phyloP scores from a whole-genome alignment of 1,139 yeast species.

The Meyerozyma athensensis region DNA sequence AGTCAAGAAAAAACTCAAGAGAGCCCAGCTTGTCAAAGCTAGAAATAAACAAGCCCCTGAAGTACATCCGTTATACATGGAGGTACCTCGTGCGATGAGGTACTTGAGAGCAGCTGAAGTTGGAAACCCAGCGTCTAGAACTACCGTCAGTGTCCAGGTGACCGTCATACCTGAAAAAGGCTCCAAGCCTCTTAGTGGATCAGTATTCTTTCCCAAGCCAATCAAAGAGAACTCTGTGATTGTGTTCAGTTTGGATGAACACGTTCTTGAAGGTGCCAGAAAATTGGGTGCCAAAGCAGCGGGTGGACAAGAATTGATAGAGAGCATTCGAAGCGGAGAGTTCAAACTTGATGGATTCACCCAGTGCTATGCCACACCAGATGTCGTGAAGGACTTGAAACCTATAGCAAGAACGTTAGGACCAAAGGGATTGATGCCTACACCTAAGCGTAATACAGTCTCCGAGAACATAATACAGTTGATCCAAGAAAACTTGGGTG shows the following conservation, averaged over 20 bases:
- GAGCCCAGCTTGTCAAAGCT: slow-evolving; percentile 30
- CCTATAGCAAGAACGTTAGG: slow-evolving; percentile 76
- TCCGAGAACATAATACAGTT: slow-evolving; percentile 54
- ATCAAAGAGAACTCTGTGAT: slow-evolving; percentile 60
- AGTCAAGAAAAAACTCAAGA: slow-evolving; percentile 21
- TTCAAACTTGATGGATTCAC: slow-evolving; percentile 56
- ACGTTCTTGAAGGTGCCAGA: slow-evolving; percentile 48
- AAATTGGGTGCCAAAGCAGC: slow-evolving; percentile 55
- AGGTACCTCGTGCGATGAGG: slow-evolving; percentile 66
- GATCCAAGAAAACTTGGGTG: slow-evolving; percentile 56
- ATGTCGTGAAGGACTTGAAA: slow-evolving; percentile 57
- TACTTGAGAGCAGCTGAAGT: slow-evolving; percentile 87
- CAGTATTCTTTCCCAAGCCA: slow-evolving; percentile 73
- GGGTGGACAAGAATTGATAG: slow-evolving; percentile 73
- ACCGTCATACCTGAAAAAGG: slow-evolving; percentile 77
- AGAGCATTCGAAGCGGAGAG: slow-evolving; percentile 53
- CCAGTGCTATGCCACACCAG: slow-evolving; percentile 83
- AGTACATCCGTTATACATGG: slow-evolving; percentile 62
- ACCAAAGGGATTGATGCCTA: slow-evolving; percentile 88
- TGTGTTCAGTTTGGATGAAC: slow-evolving; percentile 61
- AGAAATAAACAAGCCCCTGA: slow-evolving; percentile 45
- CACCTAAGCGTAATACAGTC: slow-evolving; percentile 82
- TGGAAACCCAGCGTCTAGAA: slow-evolving; percentile 66
- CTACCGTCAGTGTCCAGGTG: slow-evolving; percentile 65
- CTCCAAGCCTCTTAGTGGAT: slow-evolving; percentile 68